A percentile compares a stretch with the other conserved stretches of the same genome.
Conservation (phyloP, 441 rosid species). For the Populus hybrid region DNA sequence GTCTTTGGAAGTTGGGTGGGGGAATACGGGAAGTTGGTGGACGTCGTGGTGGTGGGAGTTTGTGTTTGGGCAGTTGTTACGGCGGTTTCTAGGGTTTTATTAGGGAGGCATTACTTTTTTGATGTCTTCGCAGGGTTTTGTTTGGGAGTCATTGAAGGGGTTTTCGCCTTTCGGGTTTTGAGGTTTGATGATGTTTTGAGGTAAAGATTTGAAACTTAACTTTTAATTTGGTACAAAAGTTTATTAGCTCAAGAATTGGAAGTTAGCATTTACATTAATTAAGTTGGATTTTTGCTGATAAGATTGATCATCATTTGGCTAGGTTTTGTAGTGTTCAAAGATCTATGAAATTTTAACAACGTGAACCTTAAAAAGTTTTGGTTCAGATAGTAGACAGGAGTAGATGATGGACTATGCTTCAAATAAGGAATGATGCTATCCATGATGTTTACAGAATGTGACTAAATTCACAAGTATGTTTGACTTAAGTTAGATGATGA, state of each 20-base stretch:
- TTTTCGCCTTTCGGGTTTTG: conserved; percentile 51
- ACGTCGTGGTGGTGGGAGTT: conserved; percentile 29
- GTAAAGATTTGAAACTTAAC: conserved; percentile 14
- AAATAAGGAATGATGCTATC: background rate
- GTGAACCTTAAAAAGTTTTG: background rate
- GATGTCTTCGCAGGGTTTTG: conserved; percentile 72
- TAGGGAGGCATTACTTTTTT: conserved; percentile 69
- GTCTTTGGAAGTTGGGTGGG: conserved; percentile 17
- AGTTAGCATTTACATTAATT: background rate
- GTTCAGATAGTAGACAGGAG: background rate
- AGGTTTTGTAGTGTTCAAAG: background rate
- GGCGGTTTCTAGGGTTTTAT: conserved; percentile 71
- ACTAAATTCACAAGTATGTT: background rate
- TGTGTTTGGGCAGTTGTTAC: conserved; percentile 68
- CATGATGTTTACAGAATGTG: background rate
- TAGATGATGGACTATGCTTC: background rate
- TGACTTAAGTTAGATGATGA: background rate
- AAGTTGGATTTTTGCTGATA: background rate
- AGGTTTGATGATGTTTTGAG: conserved; percentile 31
- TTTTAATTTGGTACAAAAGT: background rate
- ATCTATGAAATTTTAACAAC: background rate
- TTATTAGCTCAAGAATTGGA: background rate
- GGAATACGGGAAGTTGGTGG: conserved; percentile 20
- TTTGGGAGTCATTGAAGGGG: conserved; percentile 68
- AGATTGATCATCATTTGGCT: background rate